Evolutionary conservation across 768 basidiomycete genomes (phyloP).

Genomic region (Termitomyces sp.): DNA sequence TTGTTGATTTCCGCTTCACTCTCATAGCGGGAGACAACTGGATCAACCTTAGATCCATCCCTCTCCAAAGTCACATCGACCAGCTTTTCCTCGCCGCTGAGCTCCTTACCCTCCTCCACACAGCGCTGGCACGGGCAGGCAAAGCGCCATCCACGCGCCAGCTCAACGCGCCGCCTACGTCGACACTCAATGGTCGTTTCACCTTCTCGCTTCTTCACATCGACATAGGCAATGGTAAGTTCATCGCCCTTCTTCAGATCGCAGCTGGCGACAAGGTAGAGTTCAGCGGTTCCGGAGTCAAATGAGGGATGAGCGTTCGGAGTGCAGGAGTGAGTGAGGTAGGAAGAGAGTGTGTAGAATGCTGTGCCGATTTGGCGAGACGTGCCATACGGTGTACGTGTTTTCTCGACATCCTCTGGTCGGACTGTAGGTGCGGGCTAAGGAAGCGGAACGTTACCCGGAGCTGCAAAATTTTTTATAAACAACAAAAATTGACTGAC

Average conservation of each 20-base stretch:
- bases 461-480: neutral
- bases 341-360: constrained; percentile 72
- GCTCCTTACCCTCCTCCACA: constrained; percentile 40
- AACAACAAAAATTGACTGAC: constrained; percentile 28
- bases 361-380: constrained; percentile 70
- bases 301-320: constrained; percentile 67
- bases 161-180: constrained; percentile 61
- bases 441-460: neutral
- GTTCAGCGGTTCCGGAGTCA: constrained; percentile 56
- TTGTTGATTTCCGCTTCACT: constrained; percentile 10
- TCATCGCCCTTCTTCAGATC: constrained; percentile 72
- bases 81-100: constrained; percentile 26
- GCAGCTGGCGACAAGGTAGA: constrained; percentile 62
- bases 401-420: constrained; percentile 68
- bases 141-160: constrained; percentile 80
- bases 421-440: constrained; percentile 49
- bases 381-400: constrained; percentile 75
- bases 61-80: constrained; percentile 25
- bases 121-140: constrained; percentile 71
- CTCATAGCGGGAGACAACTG: constrained; percentile 21
- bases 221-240: constrained; percentile 71
- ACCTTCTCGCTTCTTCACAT: constrained; percentile 48
- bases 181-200: constrained; percentile 54
- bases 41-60: constrained; percentile 50
- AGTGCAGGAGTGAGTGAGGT: constrained; percentile 71